Percentiles rank a stretch among this genome's conserved stretches.
Conservation (phyloP, 2,329 filamentous ascomycete genomes). For the Ramichloridium luteum region DNA sequence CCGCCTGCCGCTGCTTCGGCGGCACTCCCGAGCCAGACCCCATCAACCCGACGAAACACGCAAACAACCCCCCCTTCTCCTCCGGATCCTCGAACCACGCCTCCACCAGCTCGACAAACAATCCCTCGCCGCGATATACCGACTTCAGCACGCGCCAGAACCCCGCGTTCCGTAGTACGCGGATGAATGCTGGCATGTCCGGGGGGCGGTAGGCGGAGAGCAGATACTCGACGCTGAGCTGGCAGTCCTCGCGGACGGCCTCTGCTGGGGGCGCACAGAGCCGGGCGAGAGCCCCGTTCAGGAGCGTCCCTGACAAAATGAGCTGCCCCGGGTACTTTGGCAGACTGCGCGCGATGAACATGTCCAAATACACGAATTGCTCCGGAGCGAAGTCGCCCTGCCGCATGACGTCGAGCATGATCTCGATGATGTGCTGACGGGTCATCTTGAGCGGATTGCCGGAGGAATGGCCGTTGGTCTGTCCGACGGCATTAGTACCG, state of each 20-base stretch:
- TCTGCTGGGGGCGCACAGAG: constrained; percentile 73
- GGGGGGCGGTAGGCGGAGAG: constrained; percentile 87
- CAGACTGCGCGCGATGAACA: constrained; percentile 93
- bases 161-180: constrained; percentile 62
- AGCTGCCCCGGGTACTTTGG: constrained; percentile 96
- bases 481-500: constrained; percentile 14
- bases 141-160: constrained; percentile 91
- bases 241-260: constrained; percentile 80
- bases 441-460: constrained; percentile 43
- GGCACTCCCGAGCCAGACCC: constrained; percentile 50
- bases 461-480: constrained; percentile 16
- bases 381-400: constrained; percentile 59
- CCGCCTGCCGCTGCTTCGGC: constrained; percentile 58
- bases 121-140: constrained; percentile 66
- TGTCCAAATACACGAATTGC: constrained; percentile 90
- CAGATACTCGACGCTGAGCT: constrained; percentile 92
- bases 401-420: constrained; percentile 83
- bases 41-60: constrained; percentile 65
- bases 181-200: constrained; percentile 62
- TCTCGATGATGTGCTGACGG: constrained; percentile 83
- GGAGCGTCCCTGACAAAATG: constrained; percentile 71
- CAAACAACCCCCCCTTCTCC: constrained; percentile 63
- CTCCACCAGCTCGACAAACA: constrained; percentile 65
- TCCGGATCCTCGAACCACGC: constrained; percentile 77
- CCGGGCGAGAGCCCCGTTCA: constrained; percentile 68